Percentiles rank a stretch among this genome's conserved stretches.
Evolutionary conservation across 1,284 basidiomycete species (phyloP).

Genomic region (Moesziomyces sp.): DNA sequence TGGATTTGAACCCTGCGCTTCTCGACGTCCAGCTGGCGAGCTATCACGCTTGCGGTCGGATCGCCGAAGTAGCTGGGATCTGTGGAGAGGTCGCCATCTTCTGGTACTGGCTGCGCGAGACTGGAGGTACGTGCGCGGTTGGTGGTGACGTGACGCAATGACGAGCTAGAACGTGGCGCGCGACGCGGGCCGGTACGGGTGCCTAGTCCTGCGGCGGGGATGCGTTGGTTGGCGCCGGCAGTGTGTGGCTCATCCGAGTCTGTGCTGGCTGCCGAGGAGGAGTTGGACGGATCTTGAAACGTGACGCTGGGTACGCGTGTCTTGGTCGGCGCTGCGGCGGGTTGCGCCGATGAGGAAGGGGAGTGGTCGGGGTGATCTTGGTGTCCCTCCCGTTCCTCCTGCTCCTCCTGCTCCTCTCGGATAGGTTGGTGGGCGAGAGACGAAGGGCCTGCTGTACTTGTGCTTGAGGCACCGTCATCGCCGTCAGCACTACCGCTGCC

Average conservation of each 20-base stretch:
- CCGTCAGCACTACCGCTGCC: not conserved
- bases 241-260: conserved; percentile 1
- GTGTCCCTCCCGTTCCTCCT: not conserved
- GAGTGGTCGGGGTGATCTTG: not conserved
- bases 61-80: conserved; percentile 25
- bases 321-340: conserved; percentile 1
- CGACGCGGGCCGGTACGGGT: conserved; percentile 54
- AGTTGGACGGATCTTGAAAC: conserved; percentile 9
- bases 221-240: conserved; percentile 8
- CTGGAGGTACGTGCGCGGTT: conserved; percentile 34
- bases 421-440: conserved; percentile 9
- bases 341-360: not conserved
- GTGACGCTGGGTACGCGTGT: conserved; percentile 18
- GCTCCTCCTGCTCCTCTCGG: conserved; percentile 16
- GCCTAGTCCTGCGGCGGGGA: conserved; percentile 54
- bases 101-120: conserved; percentile 46
- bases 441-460: conserved; percentile 1
- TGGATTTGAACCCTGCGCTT: conserved; percentile 37
- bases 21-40: conserved; percentile 43
- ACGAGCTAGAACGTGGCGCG: conserved; percentile 52
- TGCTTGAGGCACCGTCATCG: not conserved
- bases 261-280: not conserved
- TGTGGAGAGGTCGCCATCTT: conserved; percentile 39
- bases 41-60: conserved; percentile 36
- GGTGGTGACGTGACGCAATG: conserved; percentile 53